Percentiles rank a stretch among this genome's conserved stretches.
These are phyloP conservation scores for Monosporascus sp. DNA, from an alignment of 2,329 filamentous ascomycete genomes.

Conservation along the genomic window DNA sequence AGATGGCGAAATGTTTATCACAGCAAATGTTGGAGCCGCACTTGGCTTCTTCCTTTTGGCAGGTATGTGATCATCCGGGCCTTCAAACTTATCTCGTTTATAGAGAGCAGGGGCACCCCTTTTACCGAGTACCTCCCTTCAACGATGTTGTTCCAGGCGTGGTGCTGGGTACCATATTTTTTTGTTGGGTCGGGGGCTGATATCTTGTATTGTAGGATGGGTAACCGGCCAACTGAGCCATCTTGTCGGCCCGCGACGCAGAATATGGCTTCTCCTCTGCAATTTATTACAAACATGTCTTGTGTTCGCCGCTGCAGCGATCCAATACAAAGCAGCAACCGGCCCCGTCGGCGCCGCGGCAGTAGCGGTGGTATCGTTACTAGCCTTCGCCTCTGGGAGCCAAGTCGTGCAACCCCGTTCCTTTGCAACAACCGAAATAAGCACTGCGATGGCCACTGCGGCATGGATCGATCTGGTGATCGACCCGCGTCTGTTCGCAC, in stretches of 20 bases:
- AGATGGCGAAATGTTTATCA: constrained; percentile 44
- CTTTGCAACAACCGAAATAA: constrained; percentile 55
- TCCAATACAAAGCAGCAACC: constrained; percentile 41
- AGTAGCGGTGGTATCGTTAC: constrained; percentile 41
- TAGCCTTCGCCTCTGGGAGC: constrained; percentile 52
- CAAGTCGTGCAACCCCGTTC: constrained; percentile 55
- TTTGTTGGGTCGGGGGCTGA: background rate
- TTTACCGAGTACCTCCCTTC: no score
- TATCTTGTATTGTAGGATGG: constrained; percentile 30
- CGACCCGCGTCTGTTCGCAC: constrained; percentile 43
- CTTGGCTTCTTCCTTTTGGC: constrained; percentile 52
- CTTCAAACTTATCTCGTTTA: background rate
- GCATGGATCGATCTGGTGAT: constrained; percentile 58
- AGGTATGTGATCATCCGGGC: background rate
- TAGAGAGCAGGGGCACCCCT: background rate
- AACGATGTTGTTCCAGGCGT: background rate
- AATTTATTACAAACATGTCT: constrained; percentile 51
- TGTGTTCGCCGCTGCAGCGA: constrained; percentile 46
- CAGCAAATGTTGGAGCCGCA: constrained; percentile 49
- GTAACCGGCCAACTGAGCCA: constrained; percentile 54
- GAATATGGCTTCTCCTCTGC: constrained; percentile 50
- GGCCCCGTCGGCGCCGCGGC: constrained; percentile 31
- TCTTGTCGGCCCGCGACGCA: constrained; percentile 42
- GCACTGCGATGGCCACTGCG: constrained; percentile 60
- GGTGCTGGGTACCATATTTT: background rate